Evolutionary conservation across 1,284 basidiomycete species (phyloP).

Genomic region (Singerocomus rubriflavus): DNA sequence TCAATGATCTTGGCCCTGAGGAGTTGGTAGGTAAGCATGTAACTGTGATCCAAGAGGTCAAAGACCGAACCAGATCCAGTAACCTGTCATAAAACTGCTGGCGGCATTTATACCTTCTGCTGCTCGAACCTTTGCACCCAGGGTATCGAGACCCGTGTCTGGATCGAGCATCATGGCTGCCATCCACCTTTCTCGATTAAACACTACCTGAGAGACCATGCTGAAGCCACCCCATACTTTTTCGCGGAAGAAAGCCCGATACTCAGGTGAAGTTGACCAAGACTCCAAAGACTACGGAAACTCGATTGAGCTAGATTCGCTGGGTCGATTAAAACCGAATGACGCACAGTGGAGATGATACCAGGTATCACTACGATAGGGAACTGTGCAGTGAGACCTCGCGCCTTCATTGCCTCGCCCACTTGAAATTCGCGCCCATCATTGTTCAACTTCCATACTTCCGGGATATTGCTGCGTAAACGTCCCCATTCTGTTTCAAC

Average conservation of each 20-base stretch:
- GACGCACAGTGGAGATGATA: constrained; percentile 67
- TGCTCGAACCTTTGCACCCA: constrained; percentile 86
- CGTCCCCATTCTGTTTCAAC: constrained; percentile 68
- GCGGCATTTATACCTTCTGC: constrained; percentile 91
- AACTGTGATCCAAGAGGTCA: background rate
- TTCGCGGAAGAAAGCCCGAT: constrained; percentile 78
- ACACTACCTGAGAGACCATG: constrained; percentile 85
- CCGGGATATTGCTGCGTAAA: constrained; percentile 63
- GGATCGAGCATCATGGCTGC: constrained; percentile 88
- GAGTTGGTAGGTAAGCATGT: constrained; percentile 1
- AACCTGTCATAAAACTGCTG: constrained; percentile 89
- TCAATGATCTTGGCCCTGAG: constrained; percentile 87
- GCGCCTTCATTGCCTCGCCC: constrained; percentile 66
- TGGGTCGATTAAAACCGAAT: background rate
- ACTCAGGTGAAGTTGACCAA: constrained; percentile 81
- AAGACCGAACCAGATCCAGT: constrained; percentile 82
- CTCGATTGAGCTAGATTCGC: background rate
- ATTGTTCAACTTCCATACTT: constrained; percentile 77
- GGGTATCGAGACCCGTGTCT: constrained; percentile 87
- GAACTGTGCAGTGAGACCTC: constrained; percentile 69
- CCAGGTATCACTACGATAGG: constrained; percentile 84
- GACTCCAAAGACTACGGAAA: constrained; percentile 67
- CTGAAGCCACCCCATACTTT: constrained; percentile 85
- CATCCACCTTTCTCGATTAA: constrained; percentile 88
- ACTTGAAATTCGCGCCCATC: constrained; percentile 84